Percentiles rank a stretch among this genome's conserved stretches.
Conservation (phyloP, 345 rosid genomes). For the Syzygium aromaticum region DNA sequence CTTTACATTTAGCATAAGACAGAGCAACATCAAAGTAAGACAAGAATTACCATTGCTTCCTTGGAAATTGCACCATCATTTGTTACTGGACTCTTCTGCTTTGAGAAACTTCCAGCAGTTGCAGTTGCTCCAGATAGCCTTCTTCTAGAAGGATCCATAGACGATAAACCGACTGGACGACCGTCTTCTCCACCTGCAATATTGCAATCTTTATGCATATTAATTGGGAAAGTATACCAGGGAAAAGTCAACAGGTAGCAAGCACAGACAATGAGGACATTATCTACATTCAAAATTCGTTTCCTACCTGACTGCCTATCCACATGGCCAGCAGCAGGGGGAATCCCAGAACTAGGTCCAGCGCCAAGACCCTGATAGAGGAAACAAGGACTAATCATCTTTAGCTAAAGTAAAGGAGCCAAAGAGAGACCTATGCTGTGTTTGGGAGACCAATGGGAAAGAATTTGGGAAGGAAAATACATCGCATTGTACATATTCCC, state of each 20-base stretch:
- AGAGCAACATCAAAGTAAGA: neutral
- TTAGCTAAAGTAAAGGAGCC: neutral
- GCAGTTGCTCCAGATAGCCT: constrained; percentile 59
- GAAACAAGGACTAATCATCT: constrained; percentile 1
- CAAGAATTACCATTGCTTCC: constrained; percentile 46
- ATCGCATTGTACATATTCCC: neutral
- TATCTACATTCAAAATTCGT: neutral
- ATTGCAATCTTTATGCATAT: neutral
- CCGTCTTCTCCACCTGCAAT: constrained; percentile 59
- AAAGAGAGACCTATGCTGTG: neutral
- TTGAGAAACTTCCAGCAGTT: constrained; percentile 46
- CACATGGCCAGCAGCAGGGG: constrained; percentile 28
- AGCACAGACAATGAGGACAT: neutral
- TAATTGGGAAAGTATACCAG: neutral
- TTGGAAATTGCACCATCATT: constrained; percentile 39
- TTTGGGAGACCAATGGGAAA: neutral
- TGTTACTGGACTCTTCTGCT: constrained; percentile 56
- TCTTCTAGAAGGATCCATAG: constrained; percentile 62
- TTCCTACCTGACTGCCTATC: constrained; percentile 60
- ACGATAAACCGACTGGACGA: constrained; percentile 29
- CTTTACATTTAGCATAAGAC: neutral
- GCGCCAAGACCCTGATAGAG: constrained; percentile 47
- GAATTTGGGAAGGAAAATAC: neutral
- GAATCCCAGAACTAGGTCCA: constrained; percentile 73
- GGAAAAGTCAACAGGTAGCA: neutral